Conservation (phyloP, 2,329 filamentous ascomycete genomes). For the Sporothrix curviconia region DNA sequence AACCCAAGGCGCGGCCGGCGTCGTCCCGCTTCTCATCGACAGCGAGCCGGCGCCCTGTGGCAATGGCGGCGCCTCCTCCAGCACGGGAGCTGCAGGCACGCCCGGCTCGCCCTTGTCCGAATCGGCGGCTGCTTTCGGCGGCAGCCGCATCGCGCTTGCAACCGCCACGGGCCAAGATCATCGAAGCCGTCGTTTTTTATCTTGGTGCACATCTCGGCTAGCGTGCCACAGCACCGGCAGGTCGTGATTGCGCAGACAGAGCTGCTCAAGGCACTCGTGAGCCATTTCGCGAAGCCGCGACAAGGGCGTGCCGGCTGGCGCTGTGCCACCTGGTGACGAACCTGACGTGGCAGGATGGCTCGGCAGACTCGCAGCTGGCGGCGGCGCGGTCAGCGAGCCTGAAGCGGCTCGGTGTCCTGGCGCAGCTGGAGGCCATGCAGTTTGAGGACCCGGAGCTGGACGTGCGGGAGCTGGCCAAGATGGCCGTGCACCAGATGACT, state of each 20-base stretch:
- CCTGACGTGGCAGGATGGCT: slow-evolving; percentile 74
- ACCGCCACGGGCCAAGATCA: slow-evolving; percentile 60
- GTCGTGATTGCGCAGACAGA: slow-evolving; percentile 69
- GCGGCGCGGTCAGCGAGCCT: slow-evolving; percentile 62
- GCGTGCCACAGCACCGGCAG: slow-evolving; percentile 69
- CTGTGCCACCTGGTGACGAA: slow-evolving; percentile 83
- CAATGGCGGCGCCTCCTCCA: slow-evolving; percentile 27
- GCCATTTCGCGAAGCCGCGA: slow-evolving; percentile 68
- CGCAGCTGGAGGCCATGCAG: slow-evolving; percentile 55
- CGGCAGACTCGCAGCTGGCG: slow-evolving; percentile 58
- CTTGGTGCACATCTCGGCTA: slow-evolving; percentile 82
- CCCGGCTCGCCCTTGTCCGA: background rate
- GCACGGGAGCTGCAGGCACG: background rate
- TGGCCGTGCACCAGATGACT: slow-evolving; percentile 62
- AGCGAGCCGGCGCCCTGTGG: slow-evolving; percentile 16
- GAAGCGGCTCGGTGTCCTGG: slow-evolving; percentile 62
- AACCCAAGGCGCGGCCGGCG: background rate
- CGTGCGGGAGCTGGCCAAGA: slow-evolving; percentile 77
- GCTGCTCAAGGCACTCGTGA: slow-evolving; percentile 64
- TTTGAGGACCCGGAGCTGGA: slow-evolving; percentile 69
- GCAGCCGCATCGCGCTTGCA: slow-evolving; percentile 40
- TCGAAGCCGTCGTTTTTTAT: slow-evolving; percentile 74
- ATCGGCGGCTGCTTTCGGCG: slow-evolving; percentile 35
- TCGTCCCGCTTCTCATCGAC: background rate
- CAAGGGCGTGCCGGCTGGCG: slow-evolving; percentile 65